A percentile compares a stretch with the other conserved stretches of the same genome.
Conservation (phyloP, 1,284 basidiomycete genomes). For the Rhodotorula sp. region DNA sequence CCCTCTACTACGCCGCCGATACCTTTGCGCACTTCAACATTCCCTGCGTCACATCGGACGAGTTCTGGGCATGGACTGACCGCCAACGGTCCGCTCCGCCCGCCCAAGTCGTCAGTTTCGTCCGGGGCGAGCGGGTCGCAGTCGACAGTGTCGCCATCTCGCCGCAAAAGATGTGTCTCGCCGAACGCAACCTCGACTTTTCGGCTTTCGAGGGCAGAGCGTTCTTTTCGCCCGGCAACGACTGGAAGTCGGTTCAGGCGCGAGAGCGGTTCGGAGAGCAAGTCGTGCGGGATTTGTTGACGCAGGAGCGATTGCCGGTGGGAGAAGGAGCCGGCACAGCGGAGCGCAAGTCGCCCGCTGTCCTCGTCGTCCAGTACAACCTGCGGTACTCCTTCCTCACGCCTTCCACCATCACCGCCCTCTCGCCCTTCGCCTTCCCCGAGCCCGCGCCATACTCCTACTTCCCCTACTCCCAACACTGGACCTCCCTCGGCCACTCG, state of each 20-base stretch:
- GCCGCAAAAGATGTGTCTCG: slow-evolving; percentile 33
- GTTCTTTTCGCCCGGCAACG: slow-evolving; percentile 27
- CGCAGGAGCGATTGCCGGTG: not conserved
- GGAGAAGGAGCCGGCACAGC: not conserved
- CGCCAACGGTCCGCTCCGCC: slow-evolving; percentile 22
- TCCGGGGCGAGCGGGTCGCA: slow-evolving; percentile 13
- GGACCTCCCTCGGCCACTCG: slow-evolving; percentile 37
- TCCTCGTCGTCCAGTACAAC: slow-evolving; percentile 42
- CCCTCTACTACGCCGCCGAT: slow-evolving; percentile 42
- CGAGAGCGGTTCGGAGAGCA: slow-evolving; percentile 1
- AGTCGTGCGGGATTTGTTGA: slow-evolving; percentile 16
- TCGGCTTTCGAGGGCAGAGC: slow-evolving; percentile 24
- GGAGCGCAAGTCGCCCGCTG: slow-evolving; percentile 22
- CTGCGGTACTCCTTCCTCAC: slow-evolving; percentile 41
- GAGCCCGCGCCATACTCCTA: slow-evolving; percentile 34
- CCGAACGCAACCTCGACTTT: slow-evolving; percentile 34
- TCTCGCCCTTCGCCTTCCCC: slow-evolving; percentile 12
- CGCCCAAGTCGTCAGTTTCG: slow-evolving; percentile 37
- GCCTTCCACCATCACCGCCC: slow-evolving; percentile 5
- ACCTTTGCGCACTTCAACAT: slow-evolving; percentile 39
- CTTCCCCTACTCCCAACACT: slow-evolving; percentile 42
- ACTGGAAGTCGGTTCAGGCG: slow-evolving; percentile 19
- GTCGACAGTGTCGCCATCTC: slow-evolving; percentile 12
- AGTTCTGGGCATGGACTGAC: slow-evolving; percentile 39
- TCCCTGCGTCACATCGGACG: slow-evolving; percentile 31